These are phyloP conservation scores for Pythium brachiatum DNA, from an alignment of 352 stramenopile species.

Conservation along the genomic window DNA sequence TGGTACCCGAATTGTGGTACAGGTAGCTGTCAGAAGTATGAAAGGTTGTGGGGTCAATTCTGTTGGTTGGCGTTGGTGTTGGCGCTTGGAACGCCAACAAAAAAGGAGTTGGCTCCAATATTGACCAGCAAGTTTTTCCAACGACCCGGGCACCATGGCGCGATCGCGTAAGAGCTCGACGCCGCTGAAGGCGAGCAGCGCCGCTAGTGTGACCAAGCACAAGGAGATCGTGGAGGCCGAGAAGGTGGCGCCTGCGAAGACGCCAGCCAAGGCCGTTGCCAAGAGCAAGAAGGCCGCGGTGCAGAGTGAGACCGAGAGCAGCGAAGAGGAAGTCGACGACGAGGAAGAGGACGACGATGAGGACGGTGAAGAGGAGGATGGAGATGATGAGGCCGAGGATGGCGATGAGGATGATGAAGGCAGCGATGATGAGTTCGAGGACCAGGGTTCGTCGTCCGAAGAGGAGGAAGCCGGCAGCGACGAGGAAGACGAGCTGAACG, in stretches of 20 bases:
- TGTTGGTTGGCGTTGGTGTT: constrained; percentile 28
- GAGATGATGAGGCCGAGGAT: constrained; percentile 41
- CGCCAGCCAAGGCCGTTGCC: constrained; percentile 6
- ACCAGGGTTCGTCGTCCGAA: constrained; percentile 83
- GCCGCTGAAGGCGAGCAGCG: constrained; percentile 29
- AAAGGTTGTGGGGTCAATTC: constrained; percentile 28
- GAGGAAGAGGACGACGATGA: constrained; percentile 57
- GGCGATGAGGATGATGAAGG: constrained; percentile 43
- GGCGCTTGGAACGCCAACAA: background rate
- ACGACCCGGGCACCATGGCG: constrained; percentile 13
- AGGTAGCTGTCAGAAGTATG: constrained; percentile 1
- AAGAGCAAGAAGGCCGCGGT: constrained; percentile 1
- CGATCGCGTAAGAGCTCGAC: constrained; percentile 19
- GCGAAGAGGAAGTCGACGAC: constrained; percentile 34
- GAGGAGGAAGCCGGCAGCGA: constrained; percentile 63
- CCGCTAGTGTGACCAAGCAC: constrained; percentile 17
- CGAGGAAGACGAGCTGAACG: constrained; percentile 65
- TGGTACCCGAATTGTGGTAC: constrained; percentile 15
- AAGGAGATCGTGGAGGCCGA: constrained; percentile 16
- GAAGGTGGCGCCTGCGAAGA: constrained; percentile 1
- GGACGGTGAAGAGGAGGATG: constrained; percentile 44
- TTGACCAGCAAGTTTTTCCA: constrained; percentile 15
- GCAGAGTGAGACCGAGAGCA: constrained; percentile 54
- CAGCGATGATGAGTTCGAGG: constrained; percentile 75
- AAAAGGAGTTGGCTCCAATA: constrained; percentile 11